These are phyloP conservation scores for Pestalotiopsis sp. DNA, from an alignment of 2,329 filamentous ascomycete genomes.

Conservation along the genomic window DNA sequence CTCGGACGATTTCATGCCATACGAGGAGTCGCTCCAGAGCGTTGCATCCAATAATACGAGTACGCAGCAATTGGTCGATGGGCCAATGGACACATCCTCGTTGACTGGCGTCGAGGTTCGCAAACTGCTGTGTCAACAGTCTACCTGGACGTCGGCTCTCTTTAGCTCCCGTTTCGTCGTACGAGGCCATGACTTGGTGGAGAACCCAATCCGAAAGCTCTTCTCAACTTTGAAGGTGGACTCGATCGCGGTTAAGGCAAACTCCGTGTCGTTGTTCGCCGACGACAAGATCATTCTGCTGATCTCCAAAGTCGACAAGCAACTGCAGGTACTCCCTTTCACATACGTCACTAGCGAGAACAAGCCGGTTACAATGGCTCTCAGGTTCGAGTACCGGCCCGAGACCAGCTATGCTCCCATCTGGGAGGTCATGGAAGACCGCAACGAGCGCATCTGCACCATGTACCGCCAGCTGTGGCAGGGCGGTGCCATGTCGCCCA, in stretches of 20 bases:
- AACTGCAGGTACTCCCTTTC: slow-evolving; percentile 84
- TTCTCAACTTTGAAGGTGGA: slow-evolving; percentile 12
- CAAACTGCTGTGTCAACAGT: background rate
- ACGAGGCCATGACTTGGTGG: slow-evolving; percentile 11
- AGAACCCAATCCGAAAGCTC: slow-evolving; percentile 15
- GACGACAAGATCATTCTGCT: slow-evolving; percentile 71
- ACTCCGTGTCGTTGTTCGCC: slow-evolving; percentile 34
- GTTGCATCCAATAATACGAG: background rate
- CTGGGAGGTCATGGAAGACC: slow-evolving; percentile 86
- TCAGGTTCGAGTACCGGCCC: slow-evolving; percentile 89
- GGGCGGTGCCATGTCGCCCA: slow-evolving; percentile 58
- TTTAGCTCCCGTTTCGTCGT: slow-evolving; percentile 10
- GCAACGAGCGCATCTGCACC: slow-evolving; percentile 96
- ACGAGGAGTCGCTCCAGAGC: slow-evolving; percentile 69
- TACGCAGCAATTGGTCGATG: background rate
- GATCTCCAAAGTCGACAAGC: slow-evolving; percentile 69
- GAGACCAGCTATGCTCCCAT: slow-evolving; percentile 94
- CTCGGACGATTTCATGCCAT: slow-evolving; percentile 54
- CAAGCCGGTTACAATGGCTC: slow-evolving; percentile 74
- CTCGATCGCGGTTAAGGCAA: slow-evolving; percentile 17
- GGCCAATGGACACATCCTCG: background rate
- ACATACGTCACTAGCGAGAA: slow-evolving; percentile 86
- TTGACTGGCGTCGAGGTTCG: slow-evolving; percentile 42
- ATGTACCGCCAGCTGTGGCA: slow-evolving; percentile 94
- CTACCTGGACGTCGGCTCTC: slow-evolving; percentile 15